Base-by-base conservation (phyloP, 208 protist species). In the Vickermania ingenoplastis region DNA sequence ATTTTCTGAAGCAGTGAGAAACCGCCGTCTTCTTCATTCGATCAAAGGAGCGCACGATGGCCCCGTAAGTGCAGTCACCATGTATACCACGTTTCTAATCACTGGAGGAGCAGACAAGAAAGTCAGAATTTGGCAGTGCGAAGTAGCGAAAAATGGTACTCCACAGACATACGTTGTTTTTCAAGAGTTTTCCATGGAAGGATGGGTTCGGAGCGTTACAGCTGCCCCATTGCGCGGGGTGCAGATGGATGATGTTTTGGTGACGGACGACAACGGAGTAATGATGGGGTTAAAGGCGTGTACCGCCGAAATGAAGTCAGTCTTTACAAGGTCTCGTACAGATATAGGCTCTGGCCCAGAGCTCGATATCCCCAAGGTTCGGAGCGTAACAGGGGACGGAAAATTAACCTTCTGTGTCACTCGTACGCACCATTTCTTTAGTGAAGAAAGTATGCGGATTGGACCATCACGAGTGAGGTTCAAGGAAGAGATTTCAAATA, bases 141-240 rank as follows among this genome's bases (percentile, higher is more conserved):
- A 23, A 31, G 29, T 11, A 26, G n/a, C 17, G 13, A 53, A 27
- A 24, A 17, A 45, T 45, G 36, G 36, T n/a, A n/a, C 36, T 45
- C 13, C 48, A 13, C 67, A 49, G 13, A 41, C 57, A 41, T 73
- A 72, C 50, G 51, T 68, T 28, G 63, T 62, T 14, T 29, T 62
- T 2, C 69, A 79, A 54, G n/a, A 54, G 1, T 74, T 79, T 58
- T 45, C 58, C 21, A 77, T 73, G 48, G 22, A 49, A 53, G 69
- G 69, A 3, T 83, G 77, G 77, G 67, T 83, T 11, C 61, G 69
- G 11, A 63, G 66, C 24, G 72, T 83, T 62, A 65, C 62, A 41
- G 61, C 49, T 14, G 36, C 65, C 7, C 24, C 31, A 48, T 56
- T 59, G 22, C 60, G 63, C n/a, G 57, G 52, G 53, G 54, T 68